These are phyloP conservation scores for Tetrahymena thermophila DNA, from an alignment of 73 alveolate genomes.

Conservation along the genomic window DNA sequence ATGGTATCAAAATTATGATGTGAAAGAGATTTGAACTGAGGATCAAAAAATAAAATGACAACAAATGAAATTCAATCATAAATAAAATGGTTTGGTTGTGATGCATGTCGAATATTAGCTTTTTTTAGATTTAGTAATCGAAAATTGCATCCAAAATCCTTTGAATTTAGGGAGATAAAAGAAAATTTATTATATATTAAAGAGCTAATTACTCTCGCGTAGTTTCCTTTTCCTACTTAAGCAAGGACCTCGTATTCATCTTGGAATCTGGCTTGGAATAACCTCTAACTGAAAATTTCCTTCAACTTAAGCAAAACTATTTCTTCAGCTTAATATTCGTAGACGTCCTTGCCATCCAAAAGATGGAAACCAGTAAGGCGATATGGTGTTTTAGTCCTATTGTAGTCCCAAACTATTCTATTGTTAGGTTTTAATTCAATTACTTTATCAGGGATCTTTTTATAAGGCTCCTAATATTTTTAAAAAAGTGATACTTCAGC, in stretches of 20 bases:
- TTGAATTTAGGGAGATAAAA: not conserved
- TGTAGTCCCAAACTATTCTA: slow-evolving; percentile 1
- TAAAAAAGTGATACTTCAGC: not conserved
- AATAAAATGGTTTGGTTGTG: not conserved
- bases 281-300: not conserved
- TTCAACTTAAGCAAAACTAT: not conserved
- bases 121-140: not conserved
- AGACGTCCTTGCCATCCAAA: not conserved
- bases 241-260: not conserved
- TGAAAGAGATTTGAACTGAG: not conserved
- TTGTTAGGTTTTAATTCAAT: not conserved
- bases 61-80: not conserved
- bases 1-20: not conserved
- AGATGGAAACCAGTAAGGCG: not conserved
- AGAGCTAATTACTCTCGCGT: not conserved
- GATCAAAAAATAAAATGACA: not conserved
- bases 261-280: not conserved
- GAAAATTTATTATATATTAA: not conserved
- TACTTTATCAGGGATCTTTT: not conserved
- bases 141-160: not conserved
- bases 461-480: not conserved
- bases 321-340: not conserved
- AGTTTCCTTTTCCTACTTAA: not conserved
- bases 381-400: not conserved
- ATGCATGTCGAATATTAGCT: not conserved